A percentile compares a stretch with the other conserved stretches of the same genome.
Conservation (phyloP, 768 basidiomycete genomes). For the Leccinum subgranulosum region DNA sequence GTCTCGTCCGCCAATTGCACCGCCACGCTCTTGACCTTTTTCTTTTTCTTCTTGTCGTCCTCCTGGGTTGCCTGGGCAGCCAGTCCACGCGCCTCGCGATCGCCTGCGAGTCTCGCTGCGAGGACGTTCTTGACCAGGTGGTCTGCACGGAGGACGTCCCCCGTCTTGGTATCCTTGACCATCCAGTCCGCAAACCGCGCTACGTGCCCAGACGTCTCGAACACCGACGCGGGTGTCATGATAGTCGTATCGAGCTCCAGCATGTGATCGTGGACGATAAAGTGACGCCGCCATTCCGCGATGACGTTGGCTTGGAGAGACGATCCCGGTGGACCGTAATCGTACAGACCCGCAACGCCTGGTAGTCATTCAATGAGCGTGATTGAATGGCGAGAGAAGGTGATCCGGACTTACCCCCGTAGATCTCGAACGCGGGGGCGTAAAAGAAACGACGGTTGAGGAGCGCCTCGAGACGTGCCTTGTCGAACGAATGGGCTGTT, state of each 20-base stretch:
- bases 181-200: slow-evolving; percentile 99
- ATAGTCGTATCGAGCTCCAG: slow-evolving; percentile 97
- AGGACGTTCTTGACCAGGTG: slow-evolving; percentile 93
- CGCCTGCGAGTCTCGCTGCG: slow-evolving; percentile 84
- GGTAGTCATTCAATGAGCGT: not conserved
- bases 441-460: slow-evolving; percentile 94
- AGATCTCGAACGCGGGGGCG: slow-evolving; percentile 98
- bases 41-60: slow-evolving; percentile 54
- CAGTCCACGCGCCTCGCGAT: slow-evolving; percentile 82
- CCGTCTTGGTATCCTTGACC: slow-evolving; percentile 94
- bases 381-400: not conserved
- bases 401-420: slow-evolving; percentile 66
- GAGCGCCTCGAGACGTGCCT: slow-evolving; percentile 76
- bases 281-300: slow-evolving; percentile 94
- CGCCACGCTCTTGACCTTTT: slow-evolving; percentile 61
- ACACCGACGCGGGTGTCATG: slow-evolving; percentile 93
- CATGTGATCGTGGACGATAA: slow-evolving; percentile 98
- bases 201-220: slow-evolving; percentile 97
- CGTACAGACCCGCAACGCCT: slow-evolving; percentile 98
- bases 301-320: slow-evolving; percentile 96
- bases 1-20: slow-evolving; percentile 72
- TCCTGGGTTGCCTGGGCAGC: slow-evolving; percentile 70
- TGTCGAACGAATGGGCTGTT: slow-evolving; percentile 84
- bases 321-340: slow-evolving; percentile 96
- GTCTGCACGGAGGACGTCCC: slow-evolving; percentile 94